Evolutionary conservation across 2,329 filamentous ascomycete species (phyloP), one percentile per base, ranked within the genome.

Genomic region (Zymoseptoria brevis): DNA sequence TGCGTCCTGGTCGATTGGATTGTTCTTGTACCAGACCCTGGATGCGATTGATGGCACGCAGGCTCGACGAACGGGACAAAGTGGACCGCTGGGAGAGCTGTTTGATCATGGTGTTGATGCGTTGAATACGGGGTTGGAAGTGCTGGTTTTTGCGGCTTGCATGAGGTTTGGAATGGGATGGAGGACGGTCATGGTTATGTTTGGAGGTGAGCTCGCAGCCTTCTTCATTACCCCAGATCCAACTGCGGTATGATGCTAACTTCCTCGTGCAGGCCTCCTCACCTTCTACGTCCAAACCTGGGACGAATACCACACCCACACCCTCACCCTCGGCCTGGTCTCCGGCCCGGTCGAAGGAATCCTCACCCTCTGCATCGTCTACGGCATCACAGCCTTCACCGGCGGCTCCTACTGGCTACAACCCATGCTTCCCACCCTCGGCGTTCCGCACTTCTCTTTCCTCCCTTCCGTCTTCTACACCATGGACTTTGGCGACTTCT

Each of bases 241-340:
- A 3, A 21, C 24, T 97, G 9, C 30, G 13, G 19, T 4, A 54
- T 24, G 8, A 11, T 52, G n/a, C 57, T 58, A 53, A 59, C 24
- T 7, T 6, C 35, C 3, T 5, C 22, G 19, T 3, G 54, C 61
- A 22, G 65, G 55, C 6, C 84, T 93, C 60, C 80, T 95, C 68
- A 96, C 94, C n/a, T 99, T 99, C 75, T 97, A 97, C 75, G 88
- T 97, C 50, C 94, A 97, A 74, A 97, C 94, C 35, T 99, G 94
- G 94, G 94, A 99, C 72, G 94, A 97, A 74, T 99, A 97, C 77
- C 93, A 97, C 77, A 99, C 94, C 55, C 92, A 96, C 75, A 94
- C 92, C 2, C 83, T 99, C 53, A 96, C 91, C 1, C 83, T 99
- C 5, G 94, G 94, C 60, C 79, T 97, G 63, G 82, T 99, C 66